Base-by-base conservation (phyloP, 352 stramenopile species). In the Phytopythium boreale region DNA sequence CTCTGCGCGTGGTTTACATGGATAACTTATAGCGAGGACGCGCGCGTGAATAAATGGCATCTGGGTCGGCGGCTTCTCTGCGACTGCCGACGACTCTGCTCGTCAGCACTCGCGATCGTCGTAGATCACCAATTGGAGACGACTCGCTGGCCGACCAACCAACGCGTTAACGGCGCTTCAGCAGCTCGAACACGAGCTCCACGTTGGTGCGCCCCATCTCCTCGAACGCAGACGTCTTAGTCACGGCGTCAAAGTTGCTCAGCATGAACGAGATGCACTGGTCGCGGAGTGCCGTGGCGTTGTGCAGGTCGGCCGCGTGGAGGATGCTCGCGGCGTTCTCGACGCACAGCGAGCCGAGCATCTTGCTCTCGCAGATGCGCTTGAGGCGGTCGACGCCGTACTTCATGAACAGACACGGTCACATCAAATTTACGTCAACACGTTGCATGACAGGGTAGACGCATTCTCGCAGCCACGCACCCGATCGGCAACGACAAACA, bases 121-220 rank as follows among this genome's bases (percentile, higher is more conserved):
- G n/a, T n/a, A n/a, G n/a, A n/a, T n/a, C n/a, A n/a, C n/a, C n/a
- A n/a, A n/a, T n/a, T n/a, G n/a, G n/a, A n/a, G n/a, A n/a, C n/a
- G n/a, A n/a, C 34, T 39, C 12, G 39, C 14, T 46, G 15, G 41
- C 41, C 9, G 41, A 2, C 19, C 5, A 17, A 22, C 41, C 19
- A 19, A 44, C 39, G 51, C 36, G 41, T 65, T 67, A 95, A 58
- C 86, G 86, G 34, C 84, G 86, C 72, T 95, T 95, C 55, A 99
- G 77, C 29, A 99, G 90, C 74, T 99, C 96, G 76, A 99, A 99
- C 20, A 99, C 95, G 27, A 99, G 82, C 58, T 99, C 97, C 62
- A 99, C 96, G 75, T 99, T 99, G 61, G 82, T 97, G 60, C 96
- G 77, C 24, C 96, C 96, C 97, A 99, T 99, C 70, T 99, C 96